Conservation (phyloP, 768 basidiomycete species). For the Tylopilus cervinicoccineus region DNA sequence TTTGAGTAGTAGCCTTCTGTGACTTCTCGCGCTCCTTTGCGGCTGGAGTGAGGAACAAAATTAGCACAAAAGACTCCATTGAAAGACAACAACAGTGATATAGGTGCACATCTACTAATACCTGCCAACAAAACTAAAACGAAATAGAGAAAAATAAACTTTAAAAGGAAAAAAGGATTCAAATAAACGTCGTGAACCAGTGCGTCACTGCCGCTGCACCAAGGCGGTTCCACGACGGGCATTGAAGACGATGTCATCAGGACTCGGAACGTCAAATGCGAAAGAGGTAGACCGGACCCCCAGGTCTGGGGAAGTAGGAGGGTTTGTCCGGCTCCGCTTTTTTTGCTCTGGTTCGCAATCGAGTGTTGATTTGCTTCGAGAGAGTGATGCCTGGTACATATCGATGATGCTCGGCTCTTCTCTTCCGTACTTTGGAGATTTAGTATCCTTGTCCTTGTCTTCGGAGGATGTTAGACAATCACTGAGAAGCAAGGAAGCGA, state of each 20-base stretch:
- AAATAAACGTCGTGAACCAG: constrained; percentile 4
- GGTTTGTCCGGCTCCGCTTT: constrained; percentile 7
- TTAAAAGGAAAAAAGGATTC: constrained; percentile 1
- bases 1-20: constrained; percentile 49
- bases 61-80: constrained; percentile 38
- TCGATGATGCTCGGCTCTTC: constrained; percentile 28
- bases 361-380: constrained; percentile 30
- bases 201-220: constrained; percentile 33
- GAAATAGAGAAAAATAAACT: constrained; percentile 14
- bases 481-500: constrained; percentile 67
- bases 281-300: constrained; percentile 41
- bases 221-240: constrained; percentile 75
- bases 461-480: constrained; percentile 39
- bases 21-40: constrained; percentile 79
- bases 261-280: constrained; percentile 80
- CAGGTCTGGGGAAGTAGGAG: constrained; percentile 32
- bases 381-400: constrained; percentile 25
- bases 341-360: constrained; percentile 9
- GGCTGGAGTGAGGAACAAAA: constrained; percentile 45
- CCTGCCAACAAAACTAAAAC: constrained; percentile 13
- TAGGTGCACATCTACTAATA: constrained; percentile 28
- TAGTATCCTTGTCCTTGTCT: constrained; percentile 33
- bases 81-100: constrained; percentile 26
- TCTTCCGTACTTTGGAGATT: constrained; percentile 30
- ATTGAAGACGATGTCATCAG: constrained; percentile 83